Percentiles rank a stretch among this genome's conserved stretches.
These are phyloP conservation scores for Houttuynia cordata DNA, from an alignment of 164 flowering plant species.

Conservation along the genomic window DNA sequence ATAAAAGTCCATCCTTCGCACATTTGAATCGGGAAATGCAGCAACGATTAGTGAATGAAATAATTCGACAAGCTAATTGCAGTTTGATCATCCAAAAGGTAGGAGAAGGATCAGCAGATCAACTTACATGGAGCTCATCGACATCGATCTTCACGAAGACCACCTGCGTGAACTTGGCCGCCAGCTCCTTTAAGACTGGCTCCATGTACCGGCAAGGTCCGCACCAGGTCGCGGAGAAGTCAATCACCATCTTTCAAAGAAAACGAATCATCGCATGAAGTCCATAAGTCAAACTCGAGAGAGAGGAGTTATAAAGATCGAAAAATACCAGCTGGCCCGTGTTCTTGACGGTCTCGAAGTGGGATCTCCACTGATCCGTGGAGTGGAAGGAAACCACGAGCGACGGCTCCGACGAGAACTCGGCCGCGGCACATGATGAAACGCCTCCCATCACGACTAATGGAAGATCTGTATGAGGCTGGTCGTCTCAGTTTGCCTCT, in stretches of 20 bases:
- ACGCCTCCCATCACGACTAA: too few relatives aligned
- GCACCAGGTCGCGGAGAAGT: constrained; percentile 67
- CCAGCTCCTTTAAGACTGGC: constrained; percentile 29
- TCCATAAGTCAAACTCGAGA: background rate
- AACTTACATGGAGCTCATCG: constrained; percentile 35
- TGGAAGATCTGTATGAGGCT: too few relatives aligned
- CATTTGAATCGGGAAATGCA: too few relatives aligned
- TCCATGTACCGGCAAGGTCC: constrained; percentile 55
- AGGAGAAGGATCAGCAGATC: too few relatives aligned
- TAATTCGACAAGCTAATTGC: too few relatives aligned
- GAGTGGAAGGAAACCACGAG: background rate
- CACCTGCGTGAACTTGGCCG: constrained; percentile 35
- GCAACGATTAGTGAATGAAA: too few relatives aligned
- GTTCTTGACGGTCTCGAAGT: background rate
- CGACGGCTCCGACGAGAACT: background rate
- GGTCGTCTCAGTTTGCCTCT: background rate
- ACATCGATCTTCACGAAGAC: constrained; percentile 62
- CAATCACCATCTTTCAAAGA: constrained; percentile 51
- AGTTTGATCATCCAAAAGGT: too few relatives aligned
- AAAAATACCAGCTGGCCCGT: background rate
- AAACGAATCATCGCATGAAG: too few relatives aligned
- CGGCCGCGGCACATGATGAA: background rate
- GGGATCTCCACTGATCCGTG: background rate
- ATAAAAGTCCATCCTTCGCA: background rate
- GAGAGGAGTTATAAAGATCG: background rate